Base-by-base conservation (phyloP, 257 asterid genomes). In the Capsicum chinense region DNA sequence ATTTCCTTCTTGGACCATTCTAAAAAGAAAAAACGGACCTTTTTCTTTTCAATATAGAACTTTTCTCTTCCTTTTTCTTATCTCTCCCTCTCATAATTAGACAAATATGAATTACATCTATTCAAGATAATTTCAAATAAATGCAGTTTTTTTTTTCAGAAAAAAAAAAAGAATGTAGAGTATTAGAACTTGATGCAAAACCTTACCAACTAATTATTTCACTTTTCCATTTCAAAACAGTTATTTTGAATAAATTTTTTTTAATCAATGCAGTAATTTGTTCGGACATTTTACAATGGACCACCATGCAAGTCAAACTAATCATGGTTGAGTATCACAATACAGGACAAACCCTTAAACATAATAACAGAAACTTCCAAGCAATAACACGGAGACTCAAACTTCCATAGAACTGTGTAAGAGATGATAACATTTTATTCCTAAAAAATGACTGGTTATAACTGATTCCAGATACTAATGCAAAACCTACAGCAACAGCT, bases 401-500 rank as follows among this genome's bases (percentile, higher is more conserved):
- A 73, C 58, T 74, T 47, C 59, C n/a, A 73, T 11, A 73, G 42
- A 73, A 54, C 59, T 48, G 37, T 73, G 80, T 58, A 73, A 5
- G 59, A 74, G 47, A 21, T 21, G 42, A 21, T 50, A 52, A 52
- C 47, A 12, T 13, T 13, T 48, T 74, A n/a, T 73, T 52, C 4
- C 64, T 52, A 76, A 76, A 19, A 13, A 26, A 26, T 26, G 48
- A 14, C 26, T 52, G 81, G 21, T 54, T 52, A 52, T 76, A 76
- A 76, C 26, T 14, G 48, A 54, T 54, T 63, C 64, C 58, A 52
- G 64, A 76, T 9, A 76, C 47, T 62, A 88, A 86, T 85, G 60
- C 69, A 88, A 79, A 80, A 71, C 99, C 92, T 92, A 97, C 99
- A 76, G 98, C 98, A 88, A 97, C 96, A 85, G 98, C 97, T 59